Evolutionary conservation across 139 green algal genomes (phyloP).

Genomic region (Picochlorum sp.): DNA sequence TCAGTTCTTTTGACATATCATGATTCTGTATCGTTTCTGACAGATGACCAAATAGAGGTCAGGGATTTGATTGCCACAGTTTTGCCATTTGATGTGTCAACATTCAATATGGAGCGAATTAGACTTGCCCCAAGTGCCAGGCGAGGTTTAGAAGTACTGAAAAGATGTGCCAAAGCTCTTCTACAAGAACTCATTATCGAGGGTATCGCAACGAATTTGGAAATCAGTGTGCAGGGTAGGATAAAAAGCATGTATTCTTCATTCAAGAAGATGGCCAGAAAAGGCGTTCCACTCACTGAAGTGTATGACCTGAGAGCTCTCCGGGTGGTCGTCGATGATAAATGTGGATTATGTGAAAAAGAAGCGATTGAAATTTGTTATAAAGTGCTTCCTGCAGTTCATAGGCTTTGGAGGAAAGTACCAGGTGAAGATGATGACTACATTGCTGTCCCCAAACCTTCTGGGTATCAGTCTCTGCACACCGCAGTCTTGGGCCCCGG

Average conservation of each 20-base stretch:
- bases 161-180: conserved; percentile 37
- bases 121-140: conserved; percentile 8
- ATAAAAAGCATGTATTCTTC: conserved; percentile 85
- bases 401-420: conserved; percentile 74
- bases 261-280: conserved; percentile 83
- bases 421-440: conserved; percentile 79
- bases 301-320: conserved; percentile 86
- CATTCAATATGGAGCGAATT: conserved; percentile 48
- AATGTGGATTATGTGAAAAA: conserved; percentile 26
- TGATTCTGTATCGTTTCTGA: conserved; percentile 1
- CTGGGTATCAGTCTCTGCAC: conserved; percentile 82
- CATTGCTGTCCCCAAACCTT: conserved; percentile 75
- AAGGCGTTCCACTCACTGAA: conserved; percentile 60
- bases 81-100: conserved; percentile 73
- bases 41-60: conserved; percentile 21
- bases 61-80: conserved; percentile 49
- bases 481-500: conserved; percentile 59
- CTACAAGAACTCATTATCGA: conserved; percentile 47
- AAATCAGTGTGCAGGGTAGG: conserved; percentile 64
- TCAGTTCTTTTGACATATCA: not conserved
- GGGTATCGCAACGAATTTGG: conserved; percentile 43
- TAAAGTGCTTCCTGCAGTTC: conserved; percentile 63
- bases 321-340: conserved; percentile 84
- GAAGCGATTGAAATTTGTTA: conserved; percentile 64
- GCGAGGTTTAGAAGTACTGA: conserved; percentile 40